Evolutionary conservation across 495 filamentous ascomycete species (phyloP).

Genomic region (Halenospora varia): DNA sequence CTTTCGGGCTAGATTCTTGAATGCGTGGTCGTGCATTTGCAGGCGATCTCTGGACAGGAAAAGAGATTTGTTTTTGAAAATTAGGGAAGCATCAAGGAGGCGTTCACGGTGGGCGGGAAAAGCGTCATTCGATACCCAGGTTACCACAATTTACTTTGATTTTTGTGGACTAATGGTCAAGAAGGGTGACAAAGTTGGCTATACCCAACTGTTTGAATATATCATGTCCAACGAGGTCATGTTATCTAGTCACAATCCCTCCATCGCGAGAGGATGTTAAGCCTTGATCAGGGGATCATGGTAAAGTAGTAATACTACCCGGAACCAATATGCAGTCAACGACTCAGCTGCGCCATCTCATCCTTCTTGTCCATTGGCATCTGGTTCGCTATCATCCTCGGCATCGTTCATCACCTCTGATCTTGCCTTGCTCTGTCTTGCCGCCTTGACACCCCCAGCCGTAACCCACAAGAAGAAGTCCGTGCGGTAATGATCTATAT

Average conservation of each 20-base stretch:
- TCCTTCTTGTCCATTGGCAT: slow-evolving; percentile 32
- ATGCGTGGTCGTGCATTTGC: neutral
- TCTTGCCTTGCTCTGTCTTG: slow-evolving; percentile 35
- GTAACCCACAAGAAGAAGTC: slow-evolving; percentile 76
- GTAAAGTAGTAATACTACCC: no score
- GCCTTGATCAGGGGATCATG: no score
- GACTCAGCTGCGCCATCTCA: no score
- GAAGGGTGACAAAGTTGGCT: no score
- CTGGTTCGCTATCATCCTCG: slow-evolving; percentile 36
- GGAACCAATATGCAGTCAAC: no score
- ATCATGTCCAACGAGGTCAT: neutral
- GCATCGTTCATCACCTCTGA: slow-evolving; percentile 20
- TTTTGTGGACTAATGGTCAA: no score
- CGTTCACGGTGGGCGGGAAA: no score
- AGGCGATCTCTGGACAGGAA: neutral
- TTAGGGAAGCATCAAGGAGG: neutral
- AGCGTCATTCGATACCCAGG: no score
- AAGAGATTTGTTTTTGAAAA: neutral
- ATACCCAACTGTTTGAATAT: no score
- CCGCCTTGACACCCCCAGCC: slow-evolving; percentile 55
- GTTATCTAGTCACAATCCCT: no score
- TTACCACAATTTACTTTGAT: no score
- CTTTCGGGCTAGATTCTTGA: neutral
- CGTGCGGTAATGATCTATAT: slow-evolving; percentile 71
- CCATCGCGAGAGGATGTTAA: no score